phyloP scores from a whole-genome alignment of 305 asterid genomes.

The Rubia tinctorum region DNA sequence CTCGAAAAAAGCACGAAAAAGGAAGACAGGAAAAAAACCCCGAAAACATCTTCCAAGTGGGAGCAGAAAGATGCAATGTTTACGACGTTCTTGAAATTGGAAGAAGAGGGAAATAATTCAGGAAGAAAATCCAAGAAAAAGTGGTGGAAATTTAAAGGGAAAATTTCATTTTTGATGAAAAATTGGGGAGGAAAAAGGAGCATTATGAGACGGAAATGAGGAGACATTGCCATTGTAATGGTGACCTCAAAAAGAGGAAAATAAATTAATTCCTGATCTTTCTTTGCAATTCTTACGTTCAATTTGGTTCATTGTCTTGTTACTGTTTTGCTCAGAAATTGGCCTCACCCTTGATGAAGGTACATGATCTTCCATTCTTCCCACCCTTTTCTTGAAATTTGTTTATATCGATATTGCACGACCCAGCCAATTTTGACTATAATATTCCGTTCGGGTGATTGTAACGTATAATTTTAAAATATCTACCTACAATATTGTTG shows the following conservation, averaged over 20 bases:
- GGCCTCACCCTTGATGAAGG: constrained; percentile 66
- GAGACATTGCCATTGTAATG: constrained; percentile 13
- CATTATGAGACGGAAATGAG: constrained; percentile 17
- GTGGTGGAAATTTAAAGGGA: background rate
- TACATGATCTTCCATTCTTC: constrained; percentile 18
- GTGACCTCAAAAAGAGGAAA: constrained; percentile 13
- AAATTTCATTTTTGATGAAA: background rate
- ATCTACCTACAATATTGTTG: too few species aligned
- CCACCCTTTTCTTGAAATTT: constrained; percentile 1
- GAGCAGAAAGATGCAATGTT: background rate
- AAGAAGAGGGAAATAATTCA: background rate
- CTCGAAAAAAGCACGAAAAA: background rate
- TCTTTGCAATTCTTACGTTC: constrained; percentile 54
- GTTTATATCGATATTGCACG: background rate
- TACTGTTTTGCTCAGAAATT: constrained; percentile 48
- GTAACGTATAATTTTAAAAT: too few species aligned
- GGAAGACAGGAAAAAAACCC: background rate
- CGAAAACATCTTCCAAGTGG: background rate
- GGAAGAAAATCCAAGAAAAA: constrained; percentile 4
- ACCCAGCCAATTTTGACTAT: too few species aligned
- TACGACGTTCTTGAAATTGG: background rate
- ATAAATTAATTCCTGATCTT: constrained; percentile 36
- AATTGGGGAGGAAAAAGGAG: background rate
- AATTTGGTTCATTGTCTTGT: constrained; percentile 45
- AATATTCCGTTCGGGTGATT: too few species aligned